Evolutionary conservation across 495 filamentous ascomycete species (phyloP), one percentile per base, ranked within the genome.

Genomic region (Hyaloscypha finlandica): DNA sequence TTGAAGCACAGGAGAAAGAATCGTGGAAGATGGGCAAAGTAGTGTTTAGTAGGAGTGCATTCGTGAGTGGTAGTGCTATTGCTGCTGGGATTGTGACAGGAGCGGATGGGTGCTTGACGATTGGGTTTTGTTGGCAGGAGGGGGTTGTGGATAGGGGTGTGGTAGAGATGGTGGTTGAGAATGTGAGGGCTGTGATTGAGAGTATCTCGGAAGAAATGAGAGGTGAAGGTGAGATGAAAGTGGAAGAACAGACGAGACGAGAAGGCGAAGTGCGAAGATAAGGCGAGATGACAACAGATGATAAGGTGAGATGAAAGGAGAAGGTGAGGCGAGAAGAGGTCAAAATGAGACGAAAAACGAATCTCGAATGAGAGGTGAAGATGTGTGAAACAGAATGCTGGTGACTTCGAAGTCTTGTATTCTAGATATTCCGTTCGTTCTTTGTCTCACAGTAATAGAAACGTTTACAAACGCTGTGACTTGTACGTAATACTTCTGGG

Each of bases 1-100:
- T 57, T 22, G 35, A 39, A n/a, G 31, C 16, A 3, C 39, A 64
- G 32, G 30, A 32, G n/a, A 55, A 25, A 3, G 12, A 33, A 2
- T 5, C 25, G 2, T 69, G 63, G 67, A 37, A 59, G 9, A 67
- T 69, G 59, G 70, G 70, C 2, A 58, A 62, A 25, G 31, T 72
- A 22, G 29, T 63, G 16, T 66, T 72, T 29, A 69, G 70, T 66
- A 48, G 70, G 16, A 69, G 67, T 63, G 65, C 67, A 29, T 52
- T 53, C 32, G 70, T 63, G 9, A 25, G 58, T 53, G 70, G 70
- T 11, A 65, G 60, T 63, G 66, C 67, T n/a, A 45, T 72, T 16
- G 56, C 63, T 33, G 63, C 61, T 52, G 64, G 70, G 11, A 57
- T 69, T n/a, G 48, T 68, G 4, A 68, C 61, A 33, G 66, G 66